Evolutionary conservation across 2,329 filamentous ascomycete species (phyloP).

Genomic region (Periconia sp.): DNA sequence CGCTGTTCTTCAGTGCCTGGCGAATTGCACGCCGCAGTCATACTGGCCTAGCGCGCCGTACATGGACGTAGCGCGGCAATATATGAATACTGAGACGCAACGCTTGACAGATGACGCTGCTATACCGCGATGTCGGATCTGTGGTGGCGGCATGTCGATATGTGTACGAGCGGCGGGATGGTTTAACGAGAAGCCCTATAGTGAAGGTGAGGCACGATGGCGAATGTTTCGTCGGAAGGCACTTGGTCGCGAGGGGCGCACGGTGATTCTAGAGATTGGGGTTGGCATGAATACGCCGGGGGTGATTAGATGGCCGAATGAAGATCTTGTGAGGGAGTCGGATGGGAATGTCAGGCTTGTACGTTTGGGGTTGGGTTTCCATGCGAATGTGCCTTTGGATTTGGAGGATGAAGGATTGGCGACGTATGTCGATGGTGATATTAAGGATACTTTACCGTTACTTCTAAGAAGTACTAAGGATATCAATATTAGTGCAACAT

Average conservation of each 20-base stretch:
- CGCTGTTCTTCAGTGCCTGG: slow-evolving; percentile 31
- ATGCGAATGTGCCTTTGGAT: slow-evolving; percentile 14
- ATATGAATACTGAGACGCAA: slow-evolving; percentile 23
- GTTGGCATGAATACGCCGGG: slow-evolving; percentile 27
- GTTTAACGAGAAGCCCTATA: slow-evolving; percentile 31
- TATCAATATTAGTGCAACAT: not conserved
- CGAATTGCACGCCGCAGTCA: slow-evolving; percentile 30
- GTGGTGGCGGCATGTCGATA: slow-evolving; percentile 27
- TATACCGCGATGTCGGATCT: slow-evolving; percentile 25
- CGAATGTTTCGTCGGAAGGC: slow-evolving; percentile 15
- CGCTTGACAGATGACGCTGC: slow-evolving; percentile 17
- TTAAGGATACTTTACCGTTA: slow-evolving; percentile 13
- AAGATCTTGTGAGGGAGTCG: slow-evolving; percentile 18
- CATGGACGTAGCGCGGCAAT: slow-evolving; percentile 22
- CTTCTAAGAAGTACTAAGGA: not conserved
- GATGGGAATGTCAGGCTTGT: slow-evolving; percentile 19
- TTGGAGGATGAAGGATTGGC: slow-evolving; percentile 17
- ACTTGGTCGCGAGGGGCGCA: slow-evolving; percentile 11
- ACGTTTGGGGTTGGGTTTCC: slow-evolving; percentile 15
- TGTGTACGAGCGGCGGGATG: slow-evolving; percentile 30
- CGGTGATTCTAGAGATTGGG: slow-evolving; percentile 23
- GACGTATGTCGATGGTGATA: slow-evolving; percentile 15
- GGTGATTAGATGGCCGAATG: slow-evolving; percentile 24
- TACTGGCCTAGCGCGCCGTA: slow-evolving; percentile 20
- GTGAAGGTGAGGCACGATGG: slow-evolving; percentile 20